Conservation (phyloP, 345 rosid species). For the Hibiscus tridactylites region DNA sequence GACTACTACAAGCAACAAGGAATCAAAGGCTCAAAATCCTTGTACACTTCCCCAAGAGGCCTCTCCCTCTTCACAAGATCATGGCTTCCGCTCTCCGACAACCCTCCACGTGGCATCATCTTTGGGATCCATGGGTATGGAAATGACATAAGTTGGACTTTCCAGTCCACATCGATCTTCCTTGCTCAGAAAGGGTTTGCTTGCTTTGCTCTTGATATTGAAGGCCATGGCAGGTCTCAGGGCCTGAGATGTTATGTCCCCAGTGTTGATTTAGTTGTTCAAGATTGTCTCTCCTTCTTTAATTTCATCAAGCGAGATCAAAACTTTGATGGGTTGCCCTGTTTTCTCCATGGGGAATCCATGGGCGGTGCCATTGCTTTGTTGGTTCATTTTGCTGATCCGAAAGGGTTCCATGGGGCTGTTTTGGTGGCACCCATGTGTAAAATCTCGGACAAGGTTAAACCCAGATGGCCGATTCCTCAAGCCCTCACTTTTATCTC, state of each 20-base stretch:
- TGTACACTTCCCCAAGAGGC: conserved; percentile 9
- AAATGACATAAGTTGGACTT: conserved; percentile 77
- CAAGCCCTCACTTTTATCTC: conserved; percentile 43
- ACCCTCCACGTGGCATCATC: conserved; percentile 54
- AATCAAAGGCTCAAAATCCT: conserved; percentile 43
- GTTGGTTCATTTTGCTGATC: conserved; percentile 47
- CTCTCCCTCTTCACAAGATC: conserved; percentile 65
- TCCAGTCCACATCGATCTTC: conserved; percentile 63
- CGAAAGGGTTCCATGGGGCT: conserved; percentile 52
- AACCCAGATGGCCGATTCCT: conserved; percentile 77
- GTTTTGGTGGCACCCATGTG: conserved; percentile 83
- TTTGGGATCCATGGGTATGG: conserved; percentile 83
- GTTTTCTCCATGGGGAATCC: conserved; percentile 69
- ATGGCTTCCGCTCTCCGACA: conserved; percentile 45
- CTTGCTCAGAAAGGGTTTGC: conserved; percentile 75
- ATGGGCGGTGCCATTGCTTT: conserved; percentile 85
- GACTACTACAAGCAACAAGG: conserved; percentile 40
- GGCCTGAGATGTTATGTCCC: conserved; percentile 67
- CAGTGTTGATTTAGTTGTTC: conserved; percentile 34
- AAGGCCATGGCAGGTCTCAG: conserved; percentile 76
- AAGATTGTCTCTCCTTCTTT: conserved; percentile 52
- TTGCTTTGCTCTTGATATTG: conserved; percentile 68
- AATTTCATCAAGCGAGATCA: conserved; percentile 38
- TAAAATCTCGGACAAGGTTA: conserved; percentile 59
- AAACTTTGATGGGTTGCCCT: conserved; percentile 27